Evolutionary conservation across 1,284 basidiomycete genomes (phyloP).

Genomic region (Sporisorium scitamineum): DNA sequence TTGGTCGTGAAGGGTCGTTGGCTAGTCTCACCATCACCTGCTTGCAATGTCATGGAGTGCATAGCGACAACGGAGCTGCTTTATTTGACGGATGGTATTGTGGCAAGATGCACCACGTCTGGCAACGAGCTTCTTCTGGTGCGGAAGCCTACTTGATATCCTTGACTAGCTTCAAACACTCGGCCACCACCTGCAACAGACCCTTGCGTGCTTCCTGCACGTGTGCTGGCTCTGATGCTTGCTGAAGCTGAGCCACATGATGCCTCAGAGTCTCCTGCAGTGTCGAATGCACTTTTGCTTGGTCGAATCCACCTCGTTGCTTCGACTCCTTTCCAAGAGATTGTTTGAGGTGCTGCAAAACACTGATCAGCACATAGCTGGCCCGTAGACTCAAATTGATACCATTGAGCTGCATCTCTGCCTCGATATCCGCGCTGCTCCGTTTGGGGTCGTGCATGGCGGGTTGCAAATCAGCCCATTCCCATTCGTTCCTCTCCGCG

Average conservation of each 20-base stretch:
- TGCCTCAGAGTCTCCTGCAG: conserved; percentile 21
- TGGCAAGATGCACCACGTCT: background rate
- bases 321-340: background rate
- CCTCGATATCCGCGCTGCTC: conserved; percentile 5
- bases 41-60: background rate
- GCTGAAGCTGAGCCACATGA: conserved; percentile 23
- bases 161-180: conserved; percentile 29
- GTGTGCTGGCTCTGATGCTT: conserved; percentile 7
- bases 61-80: background rate
- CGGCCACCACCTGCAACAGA: conserved; percentile 30
- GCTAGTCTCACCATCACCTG: background rate
- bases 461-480: conserved; percentile 29
- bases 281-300: conserved; percentile 8
- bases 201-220: conserved; percentile 32
- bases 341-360: conserved; percentile 17
- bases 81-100: background rate
- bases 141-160: conserved; percentile 3
- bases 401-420: conserved; percentile 27
- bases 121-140: background rate
- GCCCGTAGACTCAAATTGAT: conserved; percentile 38
- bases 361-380: conserved; percentile 33
- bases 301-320: conserved; percentile 10
- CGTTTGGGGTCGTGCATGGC: background rate
- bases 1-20: background rate
- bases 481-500: conserved; percentile 22